Evolutionary conservation across 495 filamentous ascomycete species (phyloP), one percentile per base, ranked within the genome.

Genomic region (Letharia lupina): DNA sequence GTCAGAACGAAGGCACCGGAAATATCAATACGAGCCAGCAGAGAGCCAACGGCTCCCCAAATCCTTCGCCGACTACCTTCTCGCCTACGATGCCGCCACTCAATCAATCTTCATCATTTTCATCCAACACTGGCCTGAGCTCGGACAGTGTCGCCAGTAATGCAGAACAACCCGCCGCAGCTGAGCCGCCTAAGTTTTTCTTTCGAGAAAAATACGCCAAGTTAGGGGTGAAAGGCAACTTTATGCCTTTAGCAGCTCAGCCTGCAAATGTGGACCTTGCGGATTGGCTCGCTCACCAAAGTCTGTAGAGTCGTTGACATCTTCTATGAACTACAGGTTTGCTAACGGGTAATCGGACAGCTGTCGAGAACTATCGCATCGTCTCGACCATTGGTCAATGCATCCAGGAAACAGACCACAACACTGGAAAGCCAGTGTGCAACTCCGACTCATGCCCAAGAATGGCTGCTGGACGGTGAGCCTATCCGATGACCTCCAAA

Each of bases 211-310:
- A 88, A 69, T 90, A 92, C 72, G 86, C 89, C 54, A 88, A 87
- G 70, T 83, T 96, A 68, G 93, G 95, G 65, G 93, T 96, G 68
- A 95, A 91, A 77, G 93, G 93, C 56, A 97, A 96, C 77, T 96
- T 96, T 74, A 91, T 95, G 89, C 96, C 93, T 31, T 77, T 97
- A 54, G 93, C 91, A 70, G 90, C 90, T 61, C 89, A 90, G 73
- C 93, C 93, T 12, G 89, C 90, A 75, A 88, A 91, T 61, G 88
- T 96, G 39, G 93, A 96, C 74, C 82, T 89, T 67, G 92, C 91
- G 42, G 93, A 97, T 73, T 97, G 93, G 93, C 78, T 96, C 67
- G 91, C 92, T 63, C 92, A 96, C 76, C 93, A 96, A 84, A 88
- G 93, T 95, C 80, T 76, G 80, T 72, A 33, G 56, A 60, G 56